phyloP scores from a whole-genome alignment of 768 basidiomycete genomes.

The Russula compacta region DNA sequence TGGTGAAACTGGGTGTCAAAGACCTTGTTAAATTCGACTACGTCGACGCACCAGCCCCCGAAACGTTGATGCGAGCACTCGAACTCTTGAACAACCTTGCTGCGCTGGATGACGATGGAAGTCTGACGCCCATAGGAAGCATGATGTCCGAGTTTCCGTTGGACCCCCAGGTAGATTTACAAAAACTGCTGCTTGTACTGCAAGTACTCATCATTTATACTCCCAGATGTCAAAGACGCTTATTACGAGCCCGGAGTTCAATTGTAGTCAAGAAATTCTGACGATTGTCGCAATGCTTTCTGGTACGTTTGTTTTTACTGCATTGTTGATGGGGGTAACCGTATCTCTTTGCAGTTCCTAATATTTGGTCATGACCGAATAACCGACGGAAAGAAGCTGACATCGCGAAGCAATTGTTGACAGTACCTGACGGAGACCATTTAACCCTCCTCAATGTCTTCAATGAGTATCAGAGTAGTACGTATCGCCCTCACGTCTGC shows the following conservation, averaged over 20 bases:
- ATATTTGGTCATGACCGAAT: constrained; percentile 88
- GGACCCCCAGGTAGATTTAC: constrained; percentile 71
- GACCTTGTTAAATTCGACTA: constrained; percentile 86
- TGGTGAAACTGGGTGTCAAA: constrained; percentile 92
- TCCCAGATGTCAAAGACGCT: constrained; percentile 82
- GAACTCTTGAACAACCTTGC: constrained; percentile 88
- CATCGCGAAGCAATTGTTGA: constrained; percentile 77
- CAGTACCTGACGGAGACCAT: constrained; percentile 92
- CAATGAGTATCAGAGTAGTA: constrained; percentile 83
- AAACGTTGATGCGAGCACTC: constrained; percentile 94
- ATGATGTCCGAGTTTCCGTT: constrained; percentile 98
- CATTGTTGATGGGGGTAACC: not conserved
- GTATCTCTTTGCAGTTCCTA: constrained; percentile 54
- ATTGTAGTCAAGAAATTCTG: constrained; percentile 91
- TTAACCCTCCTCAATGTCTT: constrained; percentile 91
- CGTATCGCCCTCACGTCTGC: constrained; percentile 21
- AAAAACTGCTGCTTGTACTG: not conserved
- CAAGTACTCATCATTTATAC: not conserved
- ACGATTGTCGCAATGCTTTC: constrained; percentile 97
- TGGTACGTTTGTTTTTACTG: constrained; percentile 37
- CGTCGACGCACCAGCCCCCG: constrained; percentile 88
- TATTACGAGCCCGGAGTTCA: constrained; percentile 89
- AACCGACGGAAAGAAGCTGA: constrained; percentile 87
- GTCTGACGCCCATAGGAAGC: constrained; percentile 73
- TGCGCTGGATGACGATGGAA: constrained; percentile 90